Evolutionary conservation across 768 basidiomycete species (phyloP).

Genomic region (Mycena epipterygia): DNA sequence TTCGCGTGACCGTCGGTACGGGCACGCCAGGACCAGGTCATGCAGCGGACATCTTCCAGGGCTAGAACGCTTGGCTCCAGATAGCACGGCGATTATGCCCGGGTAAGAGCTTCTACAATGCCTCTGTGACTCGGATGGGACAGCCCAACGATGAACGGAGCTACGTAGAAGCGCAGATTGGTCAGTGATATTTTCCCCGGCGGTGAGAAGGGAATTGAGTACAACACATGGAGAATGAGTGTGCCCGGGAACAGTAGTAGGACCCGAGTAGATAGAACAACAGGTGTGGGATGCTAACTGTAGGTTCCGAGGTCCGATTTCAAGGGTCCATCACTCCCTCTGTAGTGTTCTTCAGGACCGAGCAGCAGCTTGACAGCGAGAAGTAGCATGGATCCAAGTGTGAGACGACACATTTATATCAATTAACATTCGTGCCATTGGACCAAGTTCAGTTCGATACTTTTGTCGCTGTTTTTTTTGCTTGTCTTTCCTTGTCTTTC

Average conservation of each 20-base stretch:
- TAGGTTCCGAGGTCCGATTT: too few relatives aligned
- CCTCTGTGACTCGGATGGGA: neutral
- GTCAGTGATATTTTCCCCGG: neutral
- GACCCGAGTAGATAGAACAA: neutral
- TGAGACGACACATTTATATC: too few relatives aligned
- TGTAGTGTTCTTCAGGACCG: too few relatives aligned
- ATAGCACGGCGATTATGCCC: neutral
- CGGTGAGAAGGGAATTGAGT: neutral
- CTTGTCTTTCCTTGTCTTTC: too few relatives aligned
- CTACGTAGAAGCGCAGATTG: neutral
- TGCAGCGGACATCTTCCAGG: slow-evolving; percentile 84
- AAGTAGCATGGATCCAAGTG: too few relatives aligned
- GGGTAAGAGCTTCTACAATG: neutral
- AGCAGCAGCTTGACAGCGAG: too few relatives aligned
- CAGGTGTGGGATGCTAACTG: too few relatives aligned
- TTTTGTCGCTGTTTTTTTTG: too few relatives aligned
- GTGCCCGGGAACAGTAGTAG: neutral
- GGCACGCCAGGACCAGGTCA: slow-evolving; percentile 2
- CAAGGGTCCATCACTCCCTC: too few relatives aligned
- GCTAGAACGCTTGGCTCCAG: neutral
- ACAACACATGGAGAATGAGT: neutral
- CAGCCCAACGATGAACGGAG: neutral
- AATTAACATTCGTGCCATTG: too few relatives aligned
- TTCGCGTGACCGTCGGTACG: slow-evolving; percentile 71
- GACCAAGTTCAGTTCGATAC: too few relatives aligned